Evolutionary conservation across 2,329 filamentous ascomycete genomes (phyloP).

Genomic region (Phyllosticta ampelicida): DNA sequence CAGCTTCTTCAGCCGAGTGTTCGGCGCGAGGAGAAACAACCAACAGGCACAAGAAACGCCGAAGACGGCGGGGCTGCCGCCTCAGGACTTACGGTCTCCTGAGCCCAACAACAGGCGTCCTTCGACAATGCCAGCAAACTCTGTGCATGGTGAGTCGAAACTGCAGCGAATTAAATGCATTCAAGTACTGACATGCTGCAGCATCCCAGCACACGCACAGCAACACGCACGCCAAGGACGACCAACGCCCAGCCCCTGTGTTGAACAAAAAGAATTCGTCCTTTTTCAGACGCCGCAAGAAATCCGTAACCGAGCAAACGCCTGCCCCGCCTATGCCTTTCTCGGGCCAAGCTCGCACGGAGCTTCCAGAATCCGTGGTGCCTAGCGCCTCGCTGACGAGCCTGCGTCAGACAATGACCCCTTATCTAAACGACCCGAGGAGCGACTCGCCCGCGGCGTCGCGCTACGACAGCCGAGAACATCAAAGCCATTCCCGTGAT

Average conservation of each 20-base stretch:
- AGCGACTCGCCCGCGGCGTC: constrained; percentile 16
- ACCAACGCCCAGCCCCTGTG: constrained; percentile 1
- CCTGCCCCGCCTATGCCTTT: constrained; percentile 48
- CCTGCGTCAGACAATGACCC: constrained; percentile 76
- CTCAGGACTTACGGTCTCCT: constrained; percentile 10
- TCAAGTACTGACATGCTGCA: constrained; percentile 8
- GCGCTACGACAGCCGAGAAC: constrained; percentile 21
- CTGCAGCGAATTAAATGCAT: neutral
- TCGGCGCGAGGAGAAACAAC: constrained; percentile 41
- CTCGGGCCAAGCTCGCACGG: constrained; percentile 26
- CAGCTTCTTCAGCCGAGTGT: constrained; percentile 89
- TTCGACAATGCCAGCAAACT: constrained; percentile 8
- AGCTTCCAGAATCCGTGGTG: constrained; percentile 21
- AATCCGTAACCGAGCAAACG: constrained; percentile 62
- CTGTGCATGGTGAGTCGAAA: neutral
- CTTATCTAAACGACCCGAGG: constrained; percentile 48
- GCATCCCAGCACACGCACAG: neutral
- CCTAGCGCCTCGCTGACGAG: constrained; percentile 56
- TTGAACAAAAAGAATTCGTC: constrained; percentile 87
- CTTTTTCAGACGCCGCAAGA: constrained; percentile 90
- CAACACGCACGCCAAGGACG: neutral
- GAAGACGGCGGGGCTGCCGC: neutral
- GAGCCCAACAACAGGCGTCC: constrained; percentile 4
- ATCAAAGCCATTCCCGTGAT: constrained; percentile 16
- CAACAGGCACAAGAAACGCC: constrained; percentile 7